Conservation (phyloP, 805 yeast species). For the Wickerhamiella sorbophila region DNA sequence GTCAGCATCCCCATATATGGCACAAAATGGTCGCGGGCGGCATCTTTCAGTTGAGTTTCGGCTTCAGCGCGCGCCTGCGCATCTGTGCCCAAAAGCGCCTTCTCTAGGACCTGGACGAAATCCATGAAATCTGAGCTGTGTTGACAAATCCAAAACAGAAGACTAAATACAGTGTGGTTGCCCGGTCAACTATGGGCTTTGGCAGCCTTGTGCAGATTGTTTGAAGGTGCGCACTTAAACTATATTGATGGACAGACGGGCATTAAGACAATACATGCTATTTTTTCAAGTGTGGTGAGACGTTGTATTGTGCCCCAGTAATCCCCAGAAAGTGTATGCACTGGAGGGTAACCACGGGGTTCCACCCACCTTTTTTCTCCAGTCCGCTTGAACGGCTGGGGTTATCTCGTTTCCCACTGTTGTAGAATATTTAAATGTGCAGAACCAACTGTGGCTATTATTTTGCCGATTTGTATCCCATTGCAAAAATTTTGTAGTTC, state of each 20-base stretch:
- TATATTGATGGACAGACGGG: too few relatives aligned
- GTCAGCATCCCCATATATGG: conserved; percentile 59
- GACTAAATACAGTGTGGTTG: neutral
- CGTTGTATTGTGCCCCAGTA: too few relatives aligned
- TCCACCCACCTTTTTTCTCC: too few relatives aligned
- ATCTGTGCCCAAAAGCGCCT: conserved; percentile 55
- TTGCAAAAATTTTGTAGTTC: conserved; percentile 59
- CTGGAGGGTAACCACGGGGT: too few relatives aligned
- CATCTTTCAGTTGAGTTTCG: conserved; percentile 55
- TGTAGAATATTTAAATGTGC: conserved; percentile 12
- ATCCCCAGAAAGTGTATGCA: too few relatives aligned
- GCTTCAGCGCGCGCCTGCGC: conserved; percentile 47
- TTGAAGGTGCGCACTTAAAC: too few relatives aligned
- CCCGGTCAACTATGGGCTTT: neutral
- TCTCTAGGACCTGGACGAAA: conserved; percentile 58
- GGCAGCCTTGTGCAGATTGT: too few relatives aligned
- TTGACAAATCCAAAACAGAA: neutral
- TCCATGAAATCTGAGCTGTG: conserved; percentile 24
- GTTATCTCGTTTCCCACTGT: conserved; percentile 14
- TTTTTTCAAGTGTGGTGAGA: too few relatives aligned
- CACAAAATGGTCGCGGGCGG: conserved; percentile 61
- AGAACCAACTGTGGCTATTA: conserved; percentile 64
- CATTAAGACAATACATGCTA: too few relatives aligned
- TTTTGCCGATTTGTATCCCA: conserved; percentile 33
- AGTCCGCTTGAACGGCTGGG: too few relatives aligned